phyloP scores from a whole-genome alignment of 2,329 filamentous ascomycete species.

The Sporothrix variecibatus region DNA sequence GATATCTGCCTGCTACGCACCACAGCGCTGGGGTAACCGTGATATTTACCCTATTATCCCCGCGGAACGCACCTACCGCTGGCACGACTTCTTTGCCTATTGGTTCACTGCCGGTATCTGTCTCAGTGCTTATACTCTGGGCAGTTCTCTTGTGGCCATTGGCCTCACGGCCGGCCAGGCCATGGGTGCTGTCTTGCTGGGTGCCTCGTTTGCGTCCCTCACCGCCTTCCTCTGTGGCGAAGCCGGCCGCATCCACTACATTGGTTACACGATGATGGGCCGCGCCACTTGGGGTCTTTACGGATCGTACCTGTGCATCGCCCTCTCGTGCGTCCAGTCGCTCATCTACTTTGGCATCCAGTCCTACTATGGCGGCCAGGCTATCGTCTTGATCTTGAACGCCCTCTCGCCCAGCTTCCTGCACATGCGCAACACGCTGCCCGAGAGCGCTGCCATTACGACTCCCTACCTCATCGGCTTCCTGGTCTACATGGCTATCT shows the following conservation, averaged over 20 bases:
- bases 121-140: constrained; percentile 11
- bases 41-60: constrained; percentile 14
- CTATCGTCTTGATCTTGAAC: constrained; percentile 4
- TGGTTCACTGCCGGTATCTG: constrained; percentile 20
- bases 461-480: constrained; percentile 14
- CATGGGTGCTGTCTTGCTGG: not conserved
- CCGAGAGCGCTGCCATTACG: constrained; percentile 14
- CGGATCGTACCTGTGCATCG: constrained; percentile 14
- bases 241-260: constrained; percentile 17
- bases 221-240: constrained; percentile 12
- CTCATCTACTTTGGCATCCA: constrained; percentile 21
- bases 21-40: constrained; percentile 17
- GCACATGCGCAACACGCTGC: constrained; percentile 18
- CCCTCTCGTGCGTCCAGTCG: constrained; percentile 16
- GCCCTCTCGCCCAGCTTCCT: constrained; percentile 4
- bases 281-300: constrained; percentile 12
- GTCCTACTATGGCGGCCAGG: constrained; percentile 19
- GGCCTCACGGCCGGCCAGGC: constrained; percentile 18
- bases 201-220: constrained; percentile 1
- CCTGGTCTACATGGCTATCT: constrained; percentile 9
- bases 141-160: constrained; percentile 14
- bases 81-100: constrained; percentile 19
- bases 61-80: constrained; percentile 13
- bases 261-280: constrained; percentile 20
- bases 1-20: not conserved